Percentiles rank a stretch among this genome's conserved stretches.
phyloP scores from a whole-genome alignment of 2,329 filamentous ascomycete genomes.

The Balansia obtecta region DNA sequence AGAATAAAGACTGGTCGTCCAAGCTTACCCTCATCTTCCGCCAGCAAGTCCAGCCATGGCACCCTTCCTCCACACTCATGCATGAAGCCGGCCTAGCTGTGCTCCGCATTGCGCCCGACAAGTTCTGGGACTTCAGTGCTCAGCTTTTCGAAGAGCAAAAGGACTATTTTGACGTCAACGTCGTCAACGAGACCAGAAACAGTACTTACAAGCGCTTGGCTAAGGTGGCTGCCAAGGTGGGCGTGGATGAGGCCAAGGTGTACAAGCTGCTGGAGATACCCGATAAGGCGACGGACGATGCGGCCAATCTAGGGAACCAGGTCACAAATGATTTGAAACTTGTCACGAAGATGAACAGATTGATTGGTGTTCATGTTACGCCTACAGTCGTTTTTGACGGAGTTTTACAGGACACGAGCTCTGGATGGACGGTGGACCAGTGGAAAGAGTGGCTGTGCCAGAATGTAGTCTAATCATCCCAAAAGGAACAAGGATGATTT shows the following conservation, averaged over 20 bases:
- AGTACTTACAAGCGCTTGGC: slow-evolving; percentile 70
- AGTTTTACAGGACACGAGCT: slow-evolving; percentile 69
- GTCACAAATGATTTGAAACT: slow-evolving; percentile 80
- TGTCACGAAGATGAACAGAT: slow-evolving; percentile 64
- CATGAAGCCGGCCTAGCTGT: slow-evolving; percentile 82
- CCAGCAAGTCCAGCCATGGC: slow-evolving; percentile 90
- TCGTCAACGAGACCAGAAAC: slow-evolving; percentile 78
- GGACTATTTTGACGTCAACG: slow-evolving; percentile 72
- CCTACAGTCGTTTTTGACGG: slow-evolving; percentile 86
- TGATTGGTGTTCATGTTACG: slow-evolving; percentile 78
- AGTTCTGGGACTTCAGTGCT: slow-evolving; percentile 71
- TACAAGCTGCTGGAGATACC: slow-evolving; percentile 56
- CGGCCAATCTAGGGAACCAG: slow-evolving; percentile 64
- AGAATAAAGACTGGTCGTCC: slow-evolving; percentile 41
- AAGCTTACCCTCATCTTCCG: slow-evolving; percentile 70
- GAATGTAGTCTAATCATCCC: slow-evolving; percentile 25
- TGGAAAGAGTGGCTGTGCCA: slow-evolving; percentile 74
- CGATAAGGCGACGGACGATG: slow-evolving; percentile 54
- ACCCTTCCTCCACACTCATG: slow-evolving; percentile 68
- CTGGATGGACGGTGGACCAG: slow-evolving; percentile 64
- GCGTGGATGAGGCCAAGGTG: slow-evolving; percentile 58
- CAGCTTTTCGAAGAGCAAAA: slow-evolving; percentile 54
- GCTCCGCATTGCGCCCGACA: slow-evolving; percentile 51
- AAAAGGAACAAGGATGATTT: too few species aligned
- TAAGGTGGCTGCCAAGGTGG: slow-evolving; percentile 55